phyloP scores from a whole-genome alignment of 768 basidiomycete genomes.

The Leccinum disarticulatum region DNA sequence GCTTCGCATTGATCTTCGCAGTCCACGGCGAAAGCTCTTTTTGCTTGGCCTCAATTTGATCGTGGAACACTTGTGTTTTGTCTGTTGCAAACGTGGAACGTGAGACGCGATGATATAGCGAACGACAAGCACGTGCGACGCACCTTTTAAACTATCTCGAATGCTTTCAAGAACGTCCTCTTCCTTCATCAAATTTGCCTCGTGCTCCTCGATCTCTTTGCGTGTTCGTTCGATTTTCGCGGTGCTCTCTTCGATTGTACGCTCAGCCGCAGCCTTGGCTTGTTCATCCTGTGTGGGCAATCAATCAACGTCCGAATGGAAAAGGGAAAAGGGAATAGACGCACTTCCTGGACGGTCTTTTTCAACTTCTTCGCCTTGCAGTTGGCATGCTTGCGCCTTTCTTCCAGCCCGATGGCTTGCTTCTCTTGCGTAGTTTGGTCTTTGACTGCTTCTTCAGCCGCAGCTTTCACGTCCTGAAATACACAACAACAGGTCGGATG shows the following conservation, averaged over 20 bases:
- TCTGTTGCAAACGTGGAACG: conserved; percentile 54
- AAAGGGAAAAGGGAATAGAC: conserved; percentile 14
- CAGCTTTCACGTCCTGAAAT: too few relatives aligned
- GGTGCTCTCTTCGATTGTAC: conserved; percentile 62
- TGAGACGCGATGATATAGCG: conserved; percentile 12
- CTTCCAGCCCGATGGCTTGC: conserved; percentile 77
- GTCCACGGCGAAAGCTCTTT: conserved; percentile 95
- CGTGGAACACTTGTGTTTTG: conserved; percentile 92
- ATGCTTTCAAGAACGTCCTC: conserved; percentile 84
- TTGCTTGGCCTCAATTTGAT: conserved; percentile 90
- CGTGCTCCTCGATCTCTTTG: conserved; percentile 64
- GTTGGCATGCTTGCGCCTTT: conserved; percentile 81
- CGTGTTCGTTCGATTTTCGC: conserved; percentile 73
- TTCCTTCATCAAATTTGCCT: conserved; percentile 68
- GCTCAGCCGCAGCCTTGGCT: conserved; percentile 58
- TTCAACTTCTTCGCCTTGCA: conserved; percentile 86
- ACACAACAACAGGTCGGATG: not conserved
- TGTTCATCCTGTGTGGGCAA: conserved; percentile 53
- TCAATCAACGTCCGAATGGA: not conserved
- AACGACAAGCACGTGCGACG: not conserved
- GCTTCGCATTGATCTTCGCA: conserved; percentile 81
- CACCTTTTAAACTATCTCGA: conserved; percentile 83
- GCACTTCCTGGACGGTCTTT: conserved; percentile 82
- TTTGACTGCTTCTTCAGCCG: conserved; percentile 39
- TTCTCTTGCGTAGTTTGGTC: conserved; percentile 70